These are phyloP conservation scores for Pseudogymnoascus destructans DNA, from an alignment of 2,329 filamentous ascomycete species.

Conservation along the genomic window DNA sequence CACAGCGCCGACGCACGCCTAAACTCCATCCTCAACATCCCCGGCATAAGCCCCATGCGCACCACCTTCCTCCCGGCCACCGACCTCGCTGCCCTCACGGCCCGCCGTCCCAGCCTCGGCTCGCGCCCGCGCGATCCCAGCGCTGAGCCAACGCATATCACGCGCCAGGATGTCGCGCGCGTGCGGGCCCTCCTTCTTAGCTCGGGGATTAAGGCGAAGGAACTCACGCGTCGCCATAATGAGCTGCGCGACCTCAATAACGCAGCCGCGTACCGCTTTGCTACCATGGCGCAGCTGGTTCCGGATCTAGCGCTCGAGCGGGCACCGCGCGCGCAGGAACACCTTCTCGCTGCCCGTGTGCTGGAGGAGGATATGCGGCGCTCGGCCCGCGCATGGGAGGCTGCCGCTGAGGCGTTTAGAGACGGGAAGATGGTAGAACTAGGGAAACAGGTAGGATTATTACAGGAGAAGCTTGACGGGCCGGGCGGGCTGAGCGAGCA, in stretches of 20 bases:
- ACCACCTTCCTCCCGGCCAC: constrained; percentile 32
- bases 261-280: constrained; percentile 14
- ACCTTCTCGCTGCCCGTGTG: constrained; percentile 39
- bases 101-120: constrained; percentile 16
- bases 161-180: constrained; percentile 66
- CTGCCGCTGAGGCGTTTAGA: constrained; percentile 44
- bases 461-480: constrained; percentile 34
- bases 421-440: constrained; percentile 42
- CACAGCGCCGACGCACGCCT: constrained; percentile 23
- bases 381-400: constrained; percentile 38
- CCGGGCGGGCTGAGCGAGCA: constrained; percentile 13
- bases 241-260: constrained; percentile 20
- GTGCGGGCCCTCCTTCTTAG: constrained; percentile 63
- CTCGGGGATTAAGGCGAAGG: constrained; percentile 80
- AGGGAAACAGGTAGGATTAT: constrained; percentile 23
- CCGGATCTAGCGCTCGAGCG: constrained; percentile 11
- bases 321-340: constrained; percentile 21
- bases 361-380: constrained; percentile 34
- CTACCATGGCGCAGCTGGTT: constrained; percentile 19
- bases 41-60: constrained; percentile 22
- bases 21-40: constrained; percentile 25
- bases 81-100: constrained; percentile 31
- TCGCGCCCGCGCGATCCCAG: constrained; percentile 31
- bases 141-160: constrained; percentile 28
- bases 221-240: constrained; percentile 53